Conservation (phyloP, 257 asterid genomes). For the Primulina eburnea region DNA sequence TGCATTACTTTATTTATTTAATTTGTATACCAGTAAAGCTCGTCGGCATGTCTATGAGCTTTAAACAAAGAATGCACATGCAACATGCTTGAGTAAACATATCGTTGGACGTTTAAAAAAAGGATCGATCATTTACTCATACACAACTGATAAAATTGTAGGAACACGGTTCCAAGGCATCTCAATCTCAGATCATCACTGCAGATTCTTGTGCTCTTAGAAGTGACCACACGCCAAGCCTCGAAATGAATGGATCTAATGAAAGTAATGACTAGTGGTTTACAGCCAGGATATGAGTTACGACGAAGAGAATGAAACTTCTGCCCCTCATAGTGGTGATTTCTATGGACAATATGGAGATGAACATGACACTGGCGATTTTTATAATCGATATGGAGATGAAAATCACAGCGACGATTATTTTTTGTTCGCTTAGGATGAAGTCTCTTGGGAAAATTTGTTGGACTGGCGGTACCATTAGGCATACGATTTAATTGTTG, state of each 20-base stretch:
- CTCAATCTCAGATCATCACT: slow-evolving; percentile 5
- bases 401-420: slow-evolving; percentile 25
- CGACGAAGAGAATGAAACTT: slow-evolving; percentile 20
- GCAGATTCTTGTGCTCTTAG: slow-evolving; percentile 15
- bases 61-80: neutral
- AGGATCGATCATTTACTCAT: neutral
- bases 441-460: neutral
- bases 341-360: slow-evolving; percentile 22
- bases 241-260: neutral
- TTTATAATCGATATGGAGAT: slow-evolving; percentile 18
- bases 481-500: too few relatives aligned
- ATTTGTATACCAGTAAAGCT: neutral
- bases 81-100: slow-evolving; percentile 1
- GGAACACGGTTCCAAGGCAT: slow-evolving; percentile 29
- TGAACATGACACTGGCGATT: slow-evolving; percentile 27
- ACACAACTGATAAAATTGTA: slow-evolving; percentile 14
- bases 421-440: slow-evolving; percentile 4
- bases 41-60: neutral
- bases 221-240: slow-evolving; percentile 19
- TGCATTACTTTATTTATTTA: neutral
- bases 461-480: neutral
- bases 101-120: neutral
- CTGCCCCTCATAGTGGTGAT: slow-evolving; percentile 11
- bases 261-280: slow-evolving; percentile 6
- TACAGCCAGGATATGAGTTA: neutral